These are phyloP conservation scores for Ophiocordyceps camponoti-floridani DNA, from an alignment of 2,329 filamentous ascomycete species.

Conservation along the genomic window DNA sequence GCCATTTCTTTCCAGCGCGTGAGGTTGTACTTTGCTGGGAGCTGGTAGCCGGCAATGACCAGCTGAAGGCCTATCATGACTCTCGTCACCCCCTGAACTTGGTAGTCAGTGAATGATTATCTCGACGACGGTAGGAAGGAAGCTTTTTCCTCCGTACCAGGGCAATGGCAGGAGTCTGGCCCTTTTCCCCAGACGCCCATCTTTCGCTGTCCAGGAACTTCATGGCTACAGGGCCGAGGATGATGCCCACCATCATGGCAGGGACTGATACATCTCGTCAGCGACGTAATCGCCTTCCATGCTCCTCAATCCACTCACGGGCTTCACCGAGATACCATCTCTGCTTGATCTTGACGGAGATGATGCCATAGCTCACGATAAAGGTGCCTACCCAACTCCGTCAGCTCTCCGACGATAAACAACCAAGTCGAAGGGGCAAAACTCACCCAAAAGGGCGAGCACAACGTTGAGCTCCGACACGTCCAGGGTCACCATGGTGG, in stretches of 20 bases:
- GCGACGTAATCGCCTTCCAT: not conserved
- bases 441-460: constrained; percentile 23
- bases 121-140: not conserved
- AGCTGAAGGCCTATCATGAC: constrained; percentile 44
- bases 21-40: constrained; percentile 36
- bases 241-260: constrained; percentile 32
- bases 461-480: constrained; percentile 35
- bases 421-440: not conserved
- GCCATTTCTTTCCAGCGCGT: constrained; percentile 32
- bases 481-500: constrained; percentile 15
- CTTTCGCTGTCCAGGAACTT: constrained; percentile 28
- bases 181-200: constrained; percentile 9
- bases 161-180: constrained; percentile 18
- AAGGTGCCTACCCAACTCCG: constrained; percentile 19
- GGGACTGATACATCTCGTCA: constrained; percentile 24
- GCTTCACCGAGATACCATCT: constrained; percentile 37
- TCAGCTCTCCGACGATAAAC: not conserved
- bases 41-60: constrained; percentile 44
- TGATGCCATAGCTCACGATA: constrained; percentile 27
- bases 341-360: constrained; percentile 33
- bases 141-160: constrained; percentile 13
- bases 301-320: constrained; percentile 15
- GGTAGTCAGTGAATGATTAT: not conserved
- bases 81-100: constrained; percentile 26
- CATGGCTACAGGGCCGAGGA: constrained; percentile 34